Evolutionary conservation across 2,329 filamentous ascomycete species (phyloP), one percentile per base, ranked within the genome.

Genomic region (Mollisia scopiformis): DNA sequence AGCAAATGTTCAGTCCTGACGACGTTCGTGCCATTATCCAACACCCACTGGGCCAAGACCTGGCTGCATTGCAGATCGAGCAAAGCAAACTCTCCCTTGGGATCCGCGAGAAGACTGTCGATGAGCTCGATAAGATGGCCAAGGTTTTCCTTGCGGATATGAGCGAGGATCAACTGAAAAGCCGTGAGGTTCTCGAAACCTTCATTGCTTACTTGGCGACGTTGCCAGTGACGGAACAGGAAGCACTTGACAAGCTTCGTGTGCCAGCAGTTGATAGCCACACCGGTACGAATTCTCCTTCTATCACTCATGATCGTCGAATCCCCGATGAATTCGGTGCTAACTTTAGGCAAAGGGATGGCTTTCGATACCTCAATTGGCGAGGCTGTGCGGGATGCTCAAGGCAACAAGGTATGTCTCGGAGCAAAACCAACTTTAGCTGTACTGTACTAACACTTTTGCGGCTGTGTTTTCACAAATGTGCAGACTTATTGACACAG

Each of bases 121-220:
- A 65, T 4, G 35, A 61, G 28, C 50, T 65, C 6, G 57, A 65
- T 4, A 57, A 59, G 23, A 55, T 65, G 55, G 53, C 60, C 16
- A 37, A 14, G 19, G 56, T 63, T 13, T 37, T 65, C 3, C 54
- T 65, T 1, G 60, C 51, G 21, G 63, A 65, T 53, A 56, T 55
- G 50, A 65, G 60, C 35, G 46, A 51, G 23, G 61, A 65, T 41
- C 55, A 58, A 51, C 52, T 62, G 43, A 54, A 50, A 31, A 60
- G 53, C 11, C 54, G 63, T 28, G 50, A 63, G 6, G 28, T 54
- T 7, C 54, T 65, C 7, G 63, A 65, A 23, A 49, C 25, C 5
- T 65, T 65, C 31, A n/a, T 63, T 16, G 63, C 55, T 10, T 65
- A 62, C 55, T 33, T 58, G 3, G 57, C 57, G 14, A 65, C 63